Conservation (phyloP, 2,329 filamentous ascomycete genomes). For the Trichoderma sp. region DNA sequence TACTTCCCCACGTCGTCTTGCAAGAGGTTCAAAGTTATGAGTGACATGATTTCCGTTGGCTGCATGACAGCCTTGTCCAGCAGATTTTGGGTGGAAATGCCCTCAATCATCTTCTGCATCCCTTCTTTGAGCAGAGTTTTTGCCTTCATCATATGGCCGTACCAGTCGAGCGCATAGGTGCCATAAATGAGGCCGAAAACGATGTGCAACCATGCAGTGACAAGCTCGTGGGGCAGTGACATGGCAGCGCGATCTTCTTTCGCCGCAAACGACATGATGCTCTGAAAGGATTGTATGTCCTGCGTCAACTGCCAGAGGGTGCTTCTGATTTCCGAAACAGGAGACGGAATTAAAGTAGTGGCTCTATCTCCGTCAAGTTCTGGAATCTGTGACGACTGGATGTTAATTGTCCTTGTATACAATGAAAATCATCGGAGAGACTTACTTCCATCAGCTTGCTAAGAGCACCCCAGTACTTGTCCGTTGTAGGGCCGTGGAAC, state of each 20-base stretch:
- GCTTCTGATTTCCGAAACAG: conserved; percentile 19
- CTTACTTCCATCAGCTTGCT: conserved; percentile 31
- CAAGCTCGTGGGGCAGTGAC: conserved; percentile 35
- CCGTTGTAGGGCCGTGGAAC: conserved; percentile 36
- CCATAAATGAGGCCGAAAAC: conserved; percentile 35
- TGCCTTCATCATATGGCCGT: conserved; percentile 31
- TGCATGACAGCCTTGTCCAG: conserved; percentile 38
- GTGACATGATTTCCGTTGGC: conserved; percentile 42
- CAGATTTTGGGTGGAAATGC: conserved; percentile 32
- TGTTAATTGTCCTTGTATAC: neutral
- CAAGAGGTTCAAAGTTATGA: conserved; percentile 39
- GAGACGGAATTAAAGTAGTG: neutral
- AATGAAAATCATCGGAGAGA: neutral
- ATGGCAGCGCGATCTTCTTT: conserved; percentile 30
- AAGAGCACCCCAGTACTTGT: conserved; percentile 46
- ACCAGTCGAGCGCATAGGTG: conserved; percentile 26
- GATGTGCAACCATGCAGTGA: conserved; percentile 42
- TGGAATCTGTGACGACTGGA: conserved; percentile 16
- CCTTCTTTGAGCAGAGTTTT: conserved; percentile 34
- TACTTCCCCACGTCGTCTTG: conserved; percentile 38
- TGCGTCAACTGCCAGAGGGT: conserved; percentile 26
- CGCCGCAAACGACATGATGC: conserved; percentile 29
- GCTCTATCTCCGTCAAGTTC: conserved; percentile 10
- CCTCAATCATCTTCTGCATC: conserved; percentile 37
- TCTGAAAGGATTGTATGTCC: conserved; percentile 31